Base-by-base conservation (phyloP, 169 alveolate species). In the Plasmodium coatneyi region DNA sequence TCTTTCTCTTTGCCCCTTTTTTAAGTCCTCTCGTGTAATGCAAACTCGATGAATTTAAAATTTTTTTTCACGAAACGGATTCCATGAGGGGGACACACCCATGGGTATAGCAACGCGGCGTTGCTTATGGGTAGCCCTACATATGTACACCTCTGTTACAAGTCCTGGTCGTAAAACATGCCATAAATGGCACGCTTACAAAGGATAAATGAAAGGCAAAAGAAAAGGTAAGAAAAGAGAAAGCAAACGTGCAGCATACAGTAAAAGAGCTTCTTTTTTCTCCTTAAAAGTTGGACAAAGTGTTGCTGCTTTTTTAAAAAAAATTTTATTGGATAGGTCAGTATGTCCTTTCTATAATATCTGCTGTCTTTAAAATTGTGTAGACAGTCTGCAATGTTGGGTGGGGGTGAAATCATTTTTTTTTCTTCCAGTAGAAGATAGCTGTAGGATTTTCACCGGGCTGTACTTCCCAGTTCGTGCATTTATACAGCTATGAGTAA, bases 161-260 rank as follows among this genome's bases (percentile, higher is more conserved):
- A 74, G 12, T 84, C 93, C 80, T 84, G 93, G 54, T 84, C 93
- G 56, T 46, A 84, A 49, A 84, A 72, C 43, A 74, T 52, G 22
- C 70, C 60, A 34, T 84, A 84, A 56, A 84, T 14, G 60, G 79
- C 39, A 16, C 93, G 52, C 43, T 74, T 74, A 7, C 76, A 25
- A 74, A 84, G 60, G 22, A 84, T 49, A 74, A 84, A 49, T 1
- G 82, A 74, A 52, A 84, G 56, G 41, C 84, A 82, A 72, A 84
- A 84, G 41, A 84, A 32, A 12, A 34, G 22, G 41, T 74, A 84
- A n/a, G 93, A 84, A 74, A 74, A 74, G 60, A 84, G 79, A 39
- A 84, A 84, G 39, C 78, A 49, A 19, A 30, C 39, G n/a, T 84
- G 84, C 80, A 84, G 41, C 10, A 84, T 30, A 32, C 52, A 84